A percentile compares a stretch with the other conserved stretches of the same genome.
Evolutionary conservation across 2,329 filamentous ascomycete genomes (phyloP).

Genomic region (Hymenotorrendiella dingleyae): DNA sequence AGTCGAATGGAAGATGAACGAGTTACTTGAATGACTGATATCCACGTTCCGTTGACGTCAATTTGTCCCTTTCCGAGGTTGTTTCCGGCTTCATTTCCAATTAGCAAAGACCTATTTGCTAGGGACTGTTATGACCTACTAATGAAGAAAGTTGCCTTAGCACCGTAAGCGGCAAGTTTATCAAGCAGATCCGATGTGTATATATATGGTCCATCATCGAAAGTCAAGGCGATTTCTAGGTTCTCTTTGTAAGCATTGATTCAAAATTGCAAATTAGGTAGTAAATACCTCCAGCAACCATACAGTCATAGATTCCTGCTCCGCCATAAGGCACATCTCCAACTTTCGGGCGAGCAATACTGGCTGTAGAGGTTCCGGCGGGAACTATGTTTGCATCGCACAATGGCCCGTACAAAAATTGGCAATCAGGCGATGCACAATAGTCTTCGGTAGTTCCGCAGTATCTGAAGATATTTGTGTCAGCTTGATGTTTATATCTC

Average conservation of each 20-base stretch:
- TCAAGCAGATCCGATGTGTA: conserved; percentile 49
- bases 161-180: conserved; percentile 51
- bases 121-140: conserved; percentile 37
- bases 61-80: conserved; percentile 38
- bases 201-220: conserved; percentile 59
- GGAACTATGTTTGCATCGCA: conserved; percentile 55
- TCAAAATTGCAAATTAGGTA: conserved; percentile 40
- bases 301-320: conserved; percentile 50
- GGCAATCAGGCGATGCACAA: conserved; percentile 56
- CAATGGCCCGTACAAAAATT: conserved; percentile 52
- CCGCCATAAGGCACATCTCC: conserved; percentile 52
- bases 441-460: conserved; percentile 36
- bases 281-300: conserved; percentile 40
- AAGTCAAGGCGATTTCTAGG: conserved; percentile 58
- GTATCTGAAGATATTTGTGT: too few species aligned
- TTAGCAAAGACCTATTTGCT: conserved; percentile 4
- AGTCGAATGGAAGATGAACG: too few species aligned
- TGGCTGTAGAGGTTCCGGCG: conserved; percentile 48
- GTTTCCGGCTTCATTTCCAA: conserved; percentile 36
- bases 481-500: too few species aligned
- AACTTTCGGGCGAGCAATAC: conserved; percentile 42
- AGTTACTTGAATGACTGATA: too few species aligned
- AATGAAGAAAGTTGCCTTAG: conserved; percentile 59
- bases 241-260: conserved; percentile 34
- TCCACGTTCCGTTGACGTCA: too few species aligned